Evolutionary conservation across 805 yeast species (phyloP).

Genomic region (Scheffersomyces ergatensis): DNA sequence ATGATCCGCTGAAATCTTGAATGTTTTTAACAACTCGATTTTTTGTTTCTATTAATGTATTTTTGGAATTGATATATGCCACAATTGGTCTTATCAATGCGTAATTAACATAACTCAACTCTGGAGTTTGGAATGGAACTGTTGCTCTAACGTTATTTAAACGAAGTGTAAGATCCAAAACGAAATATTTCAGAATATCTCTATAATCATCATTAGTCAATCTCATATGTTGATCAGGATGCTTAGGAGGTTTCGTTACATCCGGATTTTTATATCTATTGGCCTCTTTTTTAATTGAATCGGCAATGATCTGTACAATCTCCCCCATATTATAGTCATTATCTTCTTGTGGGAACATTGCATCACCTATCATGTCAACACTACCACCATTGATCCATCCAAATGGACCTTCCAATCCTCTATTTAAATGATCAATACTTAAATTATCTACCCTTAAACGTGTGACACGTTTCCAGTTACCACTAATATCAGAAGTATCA

Average conservation of each 20-base stretch:
- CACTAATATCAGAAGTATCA: constrained; percentile 10
- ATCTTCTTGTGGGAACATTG: constrained; percentile 72
- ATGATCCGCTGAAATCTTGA: constrained; percentile 87
- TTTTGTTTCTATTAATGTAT: constrained; percentile 83
- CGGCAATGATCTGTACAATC: constrained; percentile 47
- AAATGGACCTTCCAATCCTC: constrained; percentile 90
- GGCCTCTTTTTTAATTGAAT: constrained; percentile 48
- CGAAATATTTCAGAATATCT: constrained; percentile 55
- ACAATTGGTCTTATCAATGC: constrained; percentile 94
- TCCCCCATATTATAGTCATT: constrained; percentile 48
- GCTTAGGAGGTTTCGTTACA: constrained; percentile 10
- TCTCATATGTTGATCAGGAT: constrained; percentile 26
- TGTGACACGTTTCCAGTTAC: constrained; percentile 49
- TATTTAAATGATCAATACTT: constrained; percentile 82
- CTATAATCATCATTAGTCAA: constrained; percentile 22
- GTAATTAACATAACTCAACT: constrained; percentile 84
- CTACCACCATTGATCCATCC: constrained; percentile 95
- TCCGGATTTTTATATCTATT: constrained; percentile 38
- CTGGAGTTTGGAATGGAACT: constrained; percentile 85
- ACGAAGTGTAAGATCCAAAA: constrained; percentile 75
- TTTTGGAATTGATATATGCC: constrained; percentile 87
- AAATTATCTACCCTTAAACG: constrained; percentile 82
- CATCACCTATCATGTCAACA: constrained; percentile 92
- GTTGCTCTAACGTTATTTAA: constrained; percentile 85
- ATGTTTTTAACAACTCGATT: constrained; percentile 78